Conservation (phyloP, 2,329 filamentous ascomycete species). For the Pestalotiopsis sp. region DNA sequence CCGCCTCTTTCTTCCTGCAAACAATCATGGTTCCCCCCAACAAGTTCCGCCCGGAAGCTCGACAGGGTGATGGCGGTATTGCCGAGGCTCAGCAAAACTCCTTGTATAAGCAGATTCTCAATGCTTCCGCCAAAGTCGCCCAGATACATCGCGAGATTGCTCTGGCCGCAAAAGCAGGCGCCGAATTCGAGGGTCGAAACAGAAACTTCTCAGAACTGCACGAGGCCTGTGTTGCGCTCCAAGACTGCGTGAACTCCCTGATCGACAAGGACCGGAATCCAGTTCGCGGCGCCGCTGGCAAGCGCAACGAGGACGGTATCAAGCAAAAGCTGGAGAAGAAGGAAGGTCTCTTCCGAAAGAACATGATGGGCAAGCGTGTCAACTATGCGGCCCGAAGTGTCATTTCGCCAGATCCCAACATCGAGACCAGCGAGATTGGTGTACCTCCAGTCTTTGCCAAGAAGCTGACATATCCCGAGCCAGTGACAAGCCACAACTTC, state of each 20-base stretch:
- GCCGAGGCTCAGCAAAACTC: constrained; percentile 87
- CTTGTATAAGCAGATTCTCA: constrained; percentile 83
- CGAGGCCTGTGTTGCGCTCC: constrained; percentile 79
- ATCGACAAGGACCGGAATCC: constrained; percentile 90
- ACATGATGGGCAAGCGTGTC: constrained; percentile 99
- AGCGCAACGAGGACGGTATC: constrained; percentile 86
- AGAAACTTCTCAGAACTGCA: constrained; percentile 77
- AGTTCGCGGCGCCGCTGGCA: constrained; percentile 74
- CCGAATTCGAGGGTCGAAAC: constrained; percentile 39
- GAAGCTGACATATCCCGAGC: constrained; percentile 95
- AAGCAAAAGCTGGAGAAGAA: constrained; percentile 99
- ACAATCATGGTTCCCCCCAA: constrained; percentile 89
- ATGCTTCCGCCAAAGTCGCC: constrained; percentile 71
- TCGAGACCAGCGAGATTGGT: constrained; percentile 98
- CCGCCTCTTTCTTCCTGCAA: constrained; percentile 94
- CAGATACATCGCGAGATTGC: constrained; percentile 73
- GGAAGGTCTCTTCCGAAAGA: constrained; percentile 95
- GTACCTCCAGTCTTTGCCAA: constrained; percentile 97
- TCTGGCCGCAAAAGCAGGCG: constrained; percentile 40
- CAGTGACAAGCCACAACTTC: constrained; percentile 96
- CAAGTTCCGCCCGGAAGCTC: constrained; percentile 83
- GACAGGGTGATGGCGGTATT: constrained; percentile 78
- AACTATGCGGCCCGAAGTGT: constrained; percentile 97
- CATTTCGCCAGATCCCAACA: constrained; percentile 97
- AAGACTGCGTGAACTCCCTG: constrained; percentile 89